Evolutionary conservation across 1,284 basidiomycete genomes (phyloP).

Genomic region (Cutaneotrichosporon sp.): DNA sequence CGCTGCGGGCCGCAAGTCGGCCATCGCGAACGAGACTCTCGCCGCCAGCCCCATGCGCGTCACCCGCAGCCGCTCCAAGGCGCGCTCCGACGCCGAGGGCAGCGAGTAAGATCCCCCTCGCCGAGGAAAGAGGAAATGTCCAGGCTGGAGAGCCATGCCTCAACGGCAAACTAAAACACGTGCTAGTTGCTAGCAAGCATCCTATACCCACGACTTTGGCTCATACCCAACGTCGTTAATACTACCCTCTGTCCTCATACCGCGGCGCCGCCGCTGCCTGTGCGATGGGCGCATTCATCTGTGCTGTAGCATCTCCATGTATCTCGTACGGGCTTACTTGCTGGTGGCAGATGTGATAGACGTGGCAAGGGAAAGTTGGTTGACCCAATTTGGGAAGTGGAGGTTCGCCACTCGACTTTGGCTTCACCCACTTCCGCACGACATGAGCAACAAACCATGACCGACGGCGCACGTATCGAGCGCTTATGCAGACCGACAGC

Average conservation of each 20-base stretch:
- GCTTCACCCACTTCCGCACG: conserved; percentile 63
- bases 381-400: conserved; percentile 12
- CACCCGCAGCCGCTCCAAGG: conserved; percentile 50
- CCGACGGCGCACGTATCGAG: conserved; percentile 11
- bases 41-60: conserved; percentile 40
- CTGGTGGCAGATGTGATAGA: background rate
- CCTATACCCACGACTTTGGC: conserved; percentile 14
- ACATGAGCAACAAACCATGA: background rate
- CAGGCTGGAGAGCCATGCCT: conserved; percentile 15
- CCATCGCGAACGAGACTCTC: conserved; percentile 8
- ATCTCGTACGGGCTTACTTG: conserved; percentile 1
- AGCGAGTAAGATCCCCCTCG: conserved; percentile 12
- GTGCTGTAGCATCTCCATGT: conserved; percentile 20
- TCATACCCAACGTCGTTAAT: conserved; percentile 8
- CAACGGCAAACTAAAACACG: conserved; percentile 17
- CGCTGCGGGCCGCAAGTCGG: conserved; percentile 15
- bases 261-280: background rate
- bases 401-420: conserved; percentile 61
- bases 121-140: background rate
- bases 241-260: conserved; percentile 1
- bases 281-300: conserved; percentile 25
- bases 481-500: conserved; percentile 17
- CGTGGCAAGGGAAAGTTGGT: background rate
- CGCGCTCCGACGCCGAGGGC: conserved; percentile 39
- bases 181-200: background rate